A percentile compares a stretch with the other conserved stretches of the same genome.
These are phyloP conservation scores for Chytridium lagenaria DNA, from an alignment of 371 early-diverging fungal species.

Conservation along the genomic window DNA sequence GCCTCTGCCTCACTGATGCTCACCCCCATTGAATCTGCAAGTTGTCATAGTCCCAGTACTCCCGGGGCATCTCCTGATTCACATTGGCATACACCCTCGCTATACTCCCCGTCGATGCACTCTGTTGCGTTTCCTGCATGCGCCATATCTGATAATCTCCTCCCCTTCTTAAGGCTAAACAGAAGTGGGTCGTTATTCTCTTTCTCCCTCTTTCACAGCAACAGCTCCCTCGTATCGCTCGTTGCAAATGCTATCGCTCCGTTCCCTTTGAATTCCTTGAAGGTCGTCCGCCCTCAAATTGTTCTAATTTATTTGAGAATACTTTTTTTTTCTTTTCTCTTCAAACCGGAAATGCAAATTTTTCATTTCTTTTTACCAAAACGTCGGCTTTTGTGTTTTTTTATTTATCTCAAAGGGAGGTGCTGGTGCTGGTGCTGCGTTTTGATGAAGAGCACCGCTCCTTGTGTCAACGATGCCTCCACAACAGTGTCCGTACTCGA, in stretches of 20 bases:
- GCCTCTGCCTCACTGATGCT: no score
- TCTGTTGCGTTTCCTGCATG: slow-evolving; percentile 3
- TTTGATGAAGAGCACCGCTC: neutral
- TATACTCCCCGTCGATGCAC: neutral
- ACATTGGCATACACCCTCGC: slow-evolving; percentile 80
- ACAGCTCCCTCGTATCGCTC: no score
- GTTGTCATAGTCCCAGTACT: slow-evolving; percentile 98
- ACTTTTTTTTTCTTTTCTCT: slow-evolving; percentile 10
- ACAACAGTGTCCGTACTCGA: neutral
- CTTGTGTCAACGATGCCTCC: neutral
- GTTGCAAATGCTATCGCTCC: no score
- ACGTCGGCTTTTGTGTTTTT: no score
- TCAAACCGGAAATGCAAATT: neutral
- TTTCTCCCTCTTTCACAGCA: no score
- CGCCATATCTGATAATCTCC: no score
- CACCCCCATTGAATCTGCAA: slow-evolving; percentile 84
- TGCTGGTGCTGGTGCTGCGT: neutral
- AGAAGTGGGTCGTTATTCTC: no score
- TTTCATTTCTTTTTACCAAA: neutral
- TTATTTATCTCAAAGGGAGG: no score
- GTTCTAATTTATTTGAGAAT: no score
- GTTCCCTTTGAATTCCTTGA: no score
- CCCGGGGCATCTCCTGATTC: slow-evolving; percentile 78
- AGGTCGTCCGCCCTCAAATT: no score
- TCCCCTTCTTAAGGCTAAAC: no score